phyloP scores from a whole-genome alignment of 257 asterid genomes.

The Ballota nigra region DNA sequence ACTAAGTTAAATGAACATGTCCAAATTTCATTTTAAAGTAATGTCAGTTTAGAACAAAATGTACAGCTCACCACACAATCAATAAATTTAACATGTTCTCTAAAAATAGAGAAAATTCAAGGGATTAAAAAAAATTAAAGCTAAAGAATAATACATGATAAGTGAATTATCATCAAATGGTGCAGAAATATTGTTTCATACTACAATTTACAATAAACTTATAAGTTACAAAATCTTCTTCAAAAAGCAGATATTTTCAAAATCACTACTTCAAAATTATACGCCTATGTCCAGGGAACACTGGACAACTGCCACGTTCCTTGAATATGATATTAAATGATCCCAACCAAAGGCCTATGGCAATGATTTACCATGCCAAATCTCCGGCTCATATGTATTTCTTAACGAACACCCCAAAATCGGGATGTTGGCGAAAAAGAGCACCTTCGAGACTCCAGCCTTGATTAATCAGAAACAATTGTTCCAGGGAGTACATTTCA shows the following conservation, averaged over 20 bases:
- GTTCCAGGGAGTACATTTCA: constrained; percentile 46
- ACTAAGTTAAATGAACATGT: not conserved
- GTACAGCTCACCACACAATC: not conserved
- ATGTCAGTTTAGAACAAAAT: not conserved
- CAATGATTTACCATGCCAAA: constrained; percentile 54
- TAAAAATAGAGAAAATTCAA: not conserved
- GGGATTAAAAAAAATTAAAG: not conserved
- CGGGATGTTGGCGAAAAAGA: constrained; percentile 37
- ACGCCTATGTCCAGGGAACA: not conserved
- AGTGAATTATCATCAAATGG: not conserved
- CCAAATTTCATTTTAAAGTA: not conserved
- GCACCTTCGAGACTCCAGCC: constrained; percentile 93
- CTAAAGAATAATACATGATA: not conserved
- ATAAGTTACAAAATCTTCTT: not conserved
- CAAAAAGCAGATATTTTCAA: not conserved
- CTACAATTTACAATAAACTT: not conserved
- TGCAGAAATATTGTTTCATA: not conserved
- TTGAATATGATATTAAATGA: constrained; percentile 39
- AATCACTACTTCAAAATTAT: not conserved
- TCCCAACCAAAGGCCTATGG: constrained; percentile 99
- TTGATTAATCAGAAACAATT: constrained; percentile 39
- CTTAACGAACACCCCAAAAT: constrained; percentile 43
- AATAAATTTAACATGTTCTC: not conserved
- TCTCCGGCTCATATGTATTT: constrained; percentile 73
- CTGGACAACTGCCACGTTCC: constrained; percentile 22